These are phyloP conservation scores for Phytophthora cactorum DNA, from an alignment of 352 stramenopile genomes.

Conservation along the genomic window DNA sequence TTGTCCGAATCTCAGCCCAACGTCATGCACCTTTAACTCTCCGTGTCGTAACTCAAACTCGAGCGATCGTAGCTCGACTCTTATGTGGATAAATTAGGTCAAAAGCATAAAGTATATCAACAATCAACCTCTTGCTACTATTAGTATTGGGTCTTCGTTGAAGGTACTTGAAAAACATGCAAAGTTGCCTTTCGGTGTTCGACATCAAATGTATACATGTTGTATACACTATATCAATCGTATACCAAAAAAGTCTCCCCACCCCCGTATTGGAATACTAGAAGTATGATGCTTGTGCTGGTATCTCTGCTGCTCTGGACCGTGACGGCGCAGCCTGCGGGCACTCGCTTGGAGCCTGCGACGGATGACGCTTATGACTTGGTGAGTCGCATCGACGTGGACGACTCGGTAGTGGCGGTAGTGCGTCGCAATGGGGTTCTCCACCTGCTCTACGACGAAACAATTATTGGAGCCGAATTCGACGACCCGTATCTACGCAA, in stretches of 20 bases:
- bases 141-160: background rate
- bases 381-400: constrained; percentile 43
- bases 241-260: background rate
- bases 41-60: constrained; percentile 1
- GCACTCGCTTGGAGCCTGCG: constrained; percentile 3
- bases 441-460: constrained; percentile 75
- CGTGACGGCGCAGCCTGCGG: constrained; percentile 6
- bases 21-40: constrained; percentile 20
- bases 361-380: constrained; percentile 32
- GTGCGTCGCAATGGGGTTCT: constrained; percentile 61
- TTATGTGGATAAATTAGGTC: constrained; percentile 1
- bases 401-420: constrained; percentile 61
- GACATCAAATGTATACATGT: background rate
- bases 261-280: background rate
- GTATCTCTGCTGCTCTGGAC: constrained; percentile 20
- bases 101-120: constrained; percentile 8
- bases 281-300: constrained; percentile 11
- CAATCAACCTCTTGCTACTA: background rate
- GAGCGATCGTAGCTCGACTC: constrained; percentile 6
- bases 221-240: background rate
- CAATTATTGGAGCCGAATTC: constrained; percentile 83
- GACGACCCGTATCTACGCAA: constrained; percentile 61
- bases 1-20: constrained; percentile 12
- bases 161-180: background rate
- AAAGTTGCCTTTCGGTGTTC: background rate